Evolutionary conservation across 1,284 basidiomycete genomes (phyloP), one percentile per base, ranked within the genome.

Genomic region (Ustilago crameri): DNA sequence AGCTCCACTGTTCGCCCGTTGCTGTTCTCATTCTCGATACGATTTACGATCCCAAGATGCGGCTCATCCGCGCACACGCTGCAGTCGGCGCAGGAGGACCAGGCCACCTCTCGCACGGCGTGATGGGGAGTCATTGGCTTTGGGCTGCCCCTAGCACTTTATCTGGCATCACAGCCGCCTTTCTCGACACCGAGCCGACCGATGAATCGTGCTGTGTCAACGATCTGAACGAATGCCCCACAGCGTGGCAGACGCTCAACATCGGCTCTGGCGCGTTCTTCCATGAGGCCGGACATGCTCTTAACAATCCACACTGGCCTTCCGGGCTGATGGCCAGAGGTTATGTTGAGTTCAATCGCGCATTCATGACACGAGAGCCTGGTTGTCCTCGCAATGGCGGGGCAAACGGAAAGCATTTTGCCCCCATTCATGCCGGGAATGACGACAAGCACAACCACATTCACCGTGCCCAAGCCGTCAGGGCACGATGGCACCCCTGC

Each of bases 111-210:
- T 62, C 60, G 17, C 48, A 64, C 18, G 72, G 73, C 20, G 75
- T 77, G 14, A 74, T 74, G 72, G 75, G 75, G 0, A 61, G 55
- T 32, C 75, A 77, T 30, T 77, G 75, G 75, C 50, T 75, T 10
- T 75, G 73, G 72, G 60, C 73, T 2, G 75, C 75, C 14, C 73
- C 72, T 1, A 50, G 41, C 5, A 42, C 55, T 3, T 50, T 77
- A 18, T 32, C 42, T 18, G 42, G 54, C 18, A 58, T 77, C 37
- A 73, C 73, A 1, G 20, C 30, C 5, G 59, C 65, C 0, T 75
- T 75, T 22, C 54, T 72, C 15, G 71, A 75, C 30, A 57, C 59
- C 18, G 62, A 61, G 27, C 22, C 26, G 1, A 77, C 75, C 7
- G 65, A 77, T 49, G 65, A 72, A 46, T 20, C 27, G 0, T 75